These are phyloP conservation scores for Sisymbrium altissimum DNA, from an alignment of 345 rosid genomes.

Conservation along the genomic window DNA sequence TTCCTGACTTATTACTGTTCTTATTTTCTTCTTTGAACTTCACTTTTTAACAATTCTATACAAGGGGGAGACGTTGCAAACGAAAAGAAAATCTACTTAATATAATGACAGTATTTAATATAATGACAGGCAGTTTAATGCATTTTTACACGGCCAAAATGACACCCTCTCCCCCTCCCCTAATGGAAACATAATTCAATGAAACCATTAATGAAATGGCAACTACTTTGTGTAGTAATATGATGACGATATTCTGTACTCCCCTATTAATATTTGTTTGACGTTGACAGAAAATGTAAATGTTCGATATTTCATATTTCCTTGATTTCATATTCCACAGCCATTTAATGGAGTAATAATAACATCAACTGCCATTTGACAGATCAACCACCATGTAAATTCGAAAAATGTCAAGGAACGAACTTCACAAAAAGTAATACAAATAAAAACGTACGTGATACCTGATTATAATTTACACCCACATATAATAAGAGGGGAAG, in stretches of 20 bases:
- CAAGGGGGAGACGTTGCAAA: no score
- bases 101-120: no score
- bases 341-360: slow-evolving; percentile 6
- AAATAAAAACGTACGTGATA: not conserved
- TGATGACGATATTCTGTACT: not conserved
- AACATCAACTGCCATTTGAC: not conserved
- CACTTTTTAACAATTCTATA: not conserved
- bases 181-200: not conserved
- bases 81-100: no score
- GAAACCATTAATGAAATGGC: not conserved
- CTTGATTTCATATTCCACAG: slow-evolving; percentile 14
- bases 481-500: slow-evolving; percentile 10
- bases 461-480: slow-evolving; percentile 2
- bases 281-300: slow-evolving; percentile 14
- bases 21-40: not conserved
- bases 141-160: not conserved
- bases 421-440: no score
- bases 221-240: not conserved
- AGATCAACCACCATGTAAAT: not conserved
- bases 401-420: not conserved
- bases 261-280: not conserved
- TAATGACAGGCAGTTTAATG: not conserved
- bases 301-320: slow-evolving; percentile 6
- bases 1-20: not conserved
- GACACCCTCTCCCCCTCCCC: no score